Percentiles rank a stretch among this genome's conserved stretches.
Evolutionary conservation across 2,329 filamentous ascomycete genomes (phyloP).

Genomic region (Verticillium nubilum): DNA sequence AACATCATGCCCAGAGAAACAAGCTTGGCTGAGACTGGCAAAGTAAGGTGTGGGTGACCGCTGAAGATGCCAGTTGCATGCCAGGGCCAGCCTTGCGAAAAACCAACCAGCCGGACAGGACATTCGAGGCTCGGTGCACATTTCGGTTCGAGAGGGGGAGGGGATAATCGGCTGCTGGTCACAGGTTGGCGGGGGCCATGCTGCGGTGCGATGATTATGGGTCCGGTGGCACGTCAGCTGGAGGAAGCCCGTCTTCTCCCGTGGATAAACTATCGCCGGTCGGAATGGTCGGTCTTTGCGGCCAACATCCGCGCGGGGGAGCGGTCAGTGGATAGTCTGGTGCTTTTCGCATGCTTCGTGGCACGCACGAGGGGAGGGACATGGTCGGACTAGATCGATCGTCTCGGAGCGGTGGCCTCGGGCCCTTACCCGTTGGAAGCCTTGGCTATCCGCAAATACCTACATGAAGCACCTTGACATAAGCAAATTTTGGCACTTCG

Average conservation of each 20-base stretch:
- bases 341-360: not conserved
- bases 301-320: not conserved
- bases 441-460: not conserved
- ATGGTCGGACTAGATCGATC: not conserved
- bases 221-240: not conserved
- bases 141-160: not conserved
- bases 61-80: not conserved
- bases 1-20: not conserved
- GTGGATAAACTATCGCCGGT: not conserved
- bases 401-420: not conserved
- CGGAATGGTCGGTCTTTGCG: not conserved
- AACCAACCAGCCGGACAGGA: not conserved
- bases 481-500: not conserved
- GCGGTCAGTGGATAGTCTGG: no score
- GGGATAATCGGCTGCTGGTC: not conserved
- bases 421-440: not conserved
- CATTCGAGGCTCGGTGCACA: not conserved
- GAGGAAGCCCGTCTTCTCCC: not conserved
- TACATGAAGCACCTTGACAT: not conserved
- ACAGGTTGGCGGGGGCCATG: not conserved
- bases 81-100: not conserved
- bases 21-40: not conserved
- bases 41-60: not conserved
- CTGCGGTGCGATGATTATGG: not conserved
- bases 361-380: not conserved